These are phyloP conservation scores for Fragaria ananassa DNA, from an alignment of 306 rosid species.

Conservation along the genomic window DNA sequence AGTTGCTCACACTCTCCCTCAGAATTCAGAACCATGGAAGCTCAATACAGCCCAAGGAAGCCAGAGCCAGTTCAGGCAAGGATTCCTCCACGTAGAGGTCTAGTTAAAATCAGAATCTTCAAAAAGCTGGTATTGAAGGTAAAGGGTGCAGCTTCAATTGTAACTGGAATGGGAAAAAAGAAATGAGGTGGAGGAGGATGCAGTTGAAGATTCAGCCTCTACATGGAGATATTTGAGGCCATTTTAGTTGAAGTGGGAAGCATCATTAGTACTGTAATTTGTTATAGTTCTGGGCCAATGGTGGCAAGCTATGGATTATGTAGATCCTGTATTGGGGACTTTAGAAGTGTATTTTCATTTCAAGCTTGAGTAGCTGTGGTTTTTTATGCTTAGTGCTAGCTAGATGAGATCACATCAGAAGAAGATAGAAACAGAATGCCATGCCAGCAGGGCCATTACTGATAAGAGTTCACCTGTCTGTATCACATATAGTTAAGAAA, in stretches of 20 bases:
- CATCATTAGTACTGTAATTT: background rate
- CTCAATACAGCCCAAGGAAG: constrained; percentile 9
- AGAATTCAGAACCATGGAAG: constrained; percentile 9
- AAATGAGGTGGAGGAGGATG: constrained; percentile 13
- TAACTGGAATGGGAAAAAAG: background rate
- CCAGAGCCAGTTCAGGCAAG: constrained; percentile 4
- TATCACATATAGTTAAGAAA: no score
- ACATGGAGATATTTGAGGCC: background rate
- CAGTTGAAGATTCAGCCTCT: background rate
- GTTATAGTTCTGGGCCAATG: background rate
- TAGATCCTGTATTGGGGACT: background rate
- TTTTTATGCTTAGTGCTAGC: background rate
- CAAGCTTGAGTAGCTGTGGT: background rate
- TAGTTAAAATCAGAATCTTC: constrained; percentile 17
- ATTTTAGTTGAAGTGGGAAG: constrained; percentile 1
- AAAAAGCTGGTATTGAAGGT: background rate
- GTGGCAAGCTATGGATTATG: background rate
- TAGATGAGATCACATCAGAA: background rate
- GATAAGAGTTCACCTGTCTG: no score
- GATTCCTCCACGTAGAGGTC: constrained; percentile 30
- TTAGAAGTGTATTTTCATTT: background rate
- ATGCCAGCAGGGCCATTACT: no score
- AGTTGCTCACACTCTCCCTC: background rate
- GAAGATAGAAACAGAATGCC: background rate
- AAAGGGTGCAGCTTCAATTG: background rate